Evolutionary conservation across 2,329 filamentous ascomycete genomes (phyloP), one percentile per base, ranked within the genome.

Genomic region (Cladosporium sp.): DNA sequence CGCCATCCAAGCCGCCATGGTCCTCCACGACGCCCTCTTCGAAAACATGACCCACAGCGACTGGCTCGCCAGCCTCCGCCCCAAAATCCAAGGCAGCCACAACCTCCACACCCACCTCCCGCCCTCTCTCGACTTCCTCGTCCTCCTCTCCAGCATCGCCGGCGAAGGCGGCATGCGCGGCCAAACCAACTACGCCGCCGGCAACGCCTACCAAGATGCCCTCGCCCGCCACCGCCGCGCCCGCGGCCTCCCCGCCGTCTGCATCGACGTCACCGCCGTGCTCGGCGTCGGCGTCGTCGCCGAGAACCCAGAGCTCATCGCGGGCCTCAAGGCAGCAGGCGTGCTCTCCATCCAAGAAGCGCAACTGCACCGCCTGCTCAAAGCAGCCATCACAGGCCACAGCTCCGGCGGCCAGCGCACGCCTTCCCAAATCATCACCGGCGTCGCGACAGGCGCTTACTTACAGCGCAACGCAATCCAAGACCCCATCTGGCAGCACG

Each of bases 1-100:
- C 22, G 38, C 53, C 7, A 45, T 70, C 18, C 66, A 70, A 43
- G 66, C 58, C 1, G 63, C 68, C 10, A 70, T 70, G 68, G 61
- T 68, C 1, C 60, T 71, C 13, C 34, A 49, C 19, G 61, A 62
- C 18, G 32, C 44, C 0, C 34, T 58, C 0, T 62, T 63, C 22
- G 54, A 56, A 8, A 55, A 55, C 5, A 65, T 66, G 62, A 62
- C 62, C 2, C 49, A 52, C 7, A 48, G 59, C 2, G 49, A 61
- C 10, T 64, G 49, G 37, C 35, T 49, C 4, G 44, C 38, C 3
- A 43, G 46, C 9, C 40, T 62, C 3, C 22, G 37, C 0, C 58
- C 65, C 11, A 69, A 68, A 43, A 59, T 67, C 3, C 33, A 58
- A 8, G 66, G 65, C 3, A 61, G 60, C 13, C 60, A 54, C 51